Percentiles rank a stretch among this genome's conserved stretches.
phyloP scores from a whole-genome alignment of 176 grass and related monocot species.

The Oryza rufipogon region DNA sequence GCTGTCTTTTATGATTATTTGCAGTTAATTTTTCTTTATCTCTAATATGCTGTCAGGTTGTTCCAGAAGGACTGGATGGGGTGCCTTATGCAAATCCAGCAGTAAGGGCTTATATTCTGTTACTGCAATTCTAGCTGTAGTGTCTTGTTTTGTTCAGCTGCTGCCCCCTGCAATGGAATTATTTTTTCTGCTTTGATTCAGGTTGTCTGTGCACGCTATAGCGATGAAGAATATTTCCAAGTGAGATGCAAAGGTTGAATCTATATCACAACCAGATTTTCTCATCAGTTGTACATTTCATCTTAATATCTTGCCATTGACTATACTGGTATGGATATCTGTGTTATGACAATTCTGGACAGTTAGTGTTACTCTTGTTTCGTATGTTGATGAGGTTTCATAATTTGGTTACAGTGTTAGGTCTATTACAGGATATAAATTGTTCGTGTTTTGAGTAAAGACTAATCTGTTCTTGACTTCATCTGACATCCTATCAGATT shows the following conservation, averaged over 20 bases:
- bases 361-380: not conserved
- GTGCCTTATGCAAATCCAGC: conserved; percentile 69
- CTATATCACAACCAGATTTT: conserved; percentile 1
- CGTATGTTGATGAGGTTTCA: not conserved
- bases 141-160: conserved; percentile 17
- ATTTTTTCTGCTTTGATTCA: conserved; percentile 49
- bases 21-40: not conserved
- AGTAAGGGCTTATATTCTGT: conserved; percentile 45
- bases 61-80: conserved; percentile 75
- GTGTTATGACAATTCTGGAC: conserved; percentile 15
- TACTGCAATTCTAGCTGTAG: conserved; percentile 19
- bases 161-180: conserved; percentile 21
- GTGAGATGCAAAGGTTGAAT: conserved; percentile 87
- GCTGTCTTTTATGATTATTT: not conserved
- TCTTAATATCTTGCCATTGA: conserved; percentile 18
- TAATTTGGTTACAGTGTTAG: not conserved
- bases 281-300: conserved; percentile 11
- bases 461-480: no score
- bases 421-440: not conserved
- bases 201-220: conserved; percentile 90
- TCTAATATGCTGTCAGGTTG: conserved; percentile 51
- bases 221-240: conserved; percentile 80
- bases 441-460: not conserved
- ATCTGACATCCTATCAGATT: not conserved
- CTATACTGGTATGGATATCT: conserved; percentile 24